Evolutionary conservation across 352 stramenopile species (phyloP), one percentile per base, ranked within the genome.

Genomic region (Phytophthora podocarpi): DNA sequence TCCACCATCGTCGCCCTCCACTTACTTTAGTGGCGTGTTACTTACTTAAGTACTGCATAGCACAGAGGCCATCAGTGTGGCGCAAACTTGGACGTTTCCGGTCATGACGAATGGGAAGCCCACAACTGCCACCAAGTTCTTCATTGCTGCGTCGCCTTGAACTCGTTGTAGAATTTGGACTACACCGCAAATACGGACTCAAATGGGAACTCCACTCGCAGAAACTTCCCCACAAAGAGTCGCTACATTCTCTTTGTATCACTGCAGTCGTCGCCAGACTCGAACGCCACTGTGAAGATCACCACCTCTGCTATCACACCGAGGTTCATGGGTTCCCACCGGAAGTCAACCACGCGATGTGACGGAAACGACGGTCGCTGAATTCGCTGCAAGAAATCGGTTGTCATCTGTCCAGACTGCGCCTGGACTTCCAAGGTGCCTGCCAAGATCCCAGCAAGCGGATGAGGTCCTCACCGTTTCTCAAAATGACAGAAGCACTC

Each of bases 291-390:
- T 0, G 54, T 59, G 32, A 90, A 72, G 11, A 73, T 70, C 21
- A 91, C 81, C 13, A 94, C 85, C 31, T 91, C 80, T 5, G 83
- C 89, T 53, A 94, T 89, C 23, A 94, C 85, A 13, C 85, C 85
- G 10, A 89, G 59, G 56, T 92, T 86, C 67, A 94, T 82, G 23
- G 78, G 56, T 37, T 74, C 64, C 79, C 81, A 89, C 11, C 85
- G 58, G 59, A 90, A 88, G 35, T 64, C 57, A 16, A 52, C 27
- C n/a, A 89, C 71, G 8, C 45, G 55, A 37, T 76, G 55, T 4
- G 41, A 61, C 10, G 62, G 51, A 28, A 58, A 56, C 7, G 48
- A 52, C 16, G 48, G 49, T 6, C 24, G 48, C 31, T 84, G 26
- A 31, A 82, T 73, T 36, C 67, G 23, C 37, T 87, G 69, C 52